A percentile compares a stretch with the other conserved stretches of the same genome.
phyloP scores from a whole-genome alignment of 495 filamentous ascomycete species.

The Usnea hakonensis region DNA sequence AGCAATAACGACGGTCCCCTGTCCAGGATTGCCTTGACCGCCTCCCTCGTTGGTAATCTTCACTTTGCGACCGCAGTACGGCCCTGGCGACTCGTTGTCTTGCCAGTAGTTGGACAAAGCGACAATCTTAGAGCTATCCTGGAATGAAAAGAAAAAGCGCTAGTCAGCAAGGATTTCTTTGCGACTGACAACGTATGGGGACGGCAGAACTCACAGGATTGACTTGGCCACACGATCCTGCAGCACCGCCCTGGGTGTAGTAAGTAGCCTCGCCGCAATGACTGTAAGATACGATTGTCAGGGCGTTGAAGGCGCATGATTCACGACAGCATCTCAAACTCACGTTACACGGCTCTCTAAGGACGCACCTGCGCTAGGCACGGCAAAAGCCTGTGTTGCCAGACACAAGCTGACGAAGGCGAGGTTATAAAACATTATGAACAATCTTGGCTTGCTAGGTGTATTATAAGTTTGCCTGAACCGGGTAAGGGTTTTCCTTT shows the following conservation, averaged over 20 bases:
- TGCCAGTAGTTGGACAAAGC: conserved; percentile 27
- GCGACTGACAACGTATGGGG: too few species aligned
- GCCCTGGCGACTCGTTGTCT: conserved; percentile 15
- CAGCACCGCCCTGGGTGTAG: conserved; percentile 24
- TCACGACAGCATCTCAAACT: background rate
- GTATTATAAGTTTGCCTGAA: background rate
- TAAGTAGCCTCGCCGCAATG: conserved; percentile 25
- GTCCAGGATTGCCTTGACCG: conserved; percentile 25
- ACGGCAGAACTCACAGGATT: conserved; percentile 13
- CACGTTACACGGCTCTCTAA: conserved; percentile 7
- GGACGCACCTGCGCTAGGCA: background rate
- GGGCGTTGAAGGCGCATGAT: background rate
- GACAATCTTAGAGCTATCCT: conserved; percentile 22
- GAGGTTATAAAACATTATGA: conserved; percentile 5
- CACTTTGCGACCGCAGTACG: conserved; percentile 29
- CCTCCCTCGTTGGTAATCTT: conserved; percentile 28
- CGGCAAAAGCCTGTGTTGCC: background rate
- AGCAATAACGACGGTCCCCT: conserved; percentile 25
- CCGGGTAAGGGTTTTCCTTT: background rate
- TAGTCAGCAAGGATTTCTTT: background rate
- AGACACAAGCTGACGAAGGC: background rate
- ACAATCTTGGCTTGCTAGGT: background rate
- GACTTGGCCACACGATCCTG: conserved; percentile 28
- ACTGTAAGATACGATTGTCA: conserved; percentile 1
- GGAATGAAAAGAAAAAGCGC: too few species aligned